Conservation (phyloP, 345 rosid species). For the Streptanthus diversifolius region DNA sequence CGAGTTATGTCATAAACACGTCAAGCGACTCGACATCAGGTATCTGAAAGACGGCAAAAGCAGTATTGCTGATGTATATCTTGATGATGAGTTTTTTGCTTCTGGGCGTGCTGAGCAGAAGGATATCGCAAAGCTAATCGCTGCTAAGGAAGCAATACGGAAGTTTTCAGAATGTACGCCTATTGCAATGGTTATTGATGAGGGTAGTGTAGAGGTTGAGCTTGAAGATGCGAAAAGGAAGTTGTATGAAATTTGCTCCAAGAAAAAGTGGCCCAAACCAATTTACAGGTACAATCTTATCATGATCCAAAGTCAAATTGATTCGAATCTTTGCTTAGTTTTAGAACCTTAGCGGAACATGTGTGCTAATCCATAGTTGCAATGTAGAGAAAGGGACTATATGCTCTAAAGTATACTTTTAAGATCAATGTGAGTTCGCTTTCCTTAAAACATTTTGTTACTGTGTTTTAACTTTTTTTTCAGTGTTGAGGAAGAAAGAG, state of each 20-base stretch:
- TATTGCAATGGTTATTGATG: conserved; percentile 4
- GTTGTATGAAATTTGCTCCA: conserved; percentile 52
- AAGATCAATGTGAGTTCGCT: background rate
- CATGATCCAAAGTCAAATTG: background rate
- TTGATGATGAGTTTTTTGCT: conserved; percentile 49
- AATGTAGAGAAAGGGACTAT: background rate
- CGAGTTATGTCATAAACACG: conserved; percentile 59
- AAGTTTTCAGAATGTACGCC: conserved; percentile 37
- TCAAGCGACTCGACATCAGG: conserved; percentile 49
- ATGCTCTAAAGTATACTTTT: background rate
- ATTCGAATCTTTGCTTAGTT: background rate
- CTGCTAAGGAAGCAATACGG: conserved; percentile 51
- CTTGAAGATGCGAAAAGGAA: conserved; percentile 58
- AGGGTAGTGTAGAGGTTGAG: conserved; percentile 33
- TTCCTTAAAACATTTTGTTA: background rate
- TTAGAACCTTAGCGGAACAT: background rate
- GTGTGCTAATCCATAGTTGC: background rate
- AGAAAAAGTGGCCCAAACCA: conserved; percentile 70
- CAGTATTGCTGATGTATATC: conserved; percentile 46
- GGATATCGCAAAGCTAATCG: conserved; percentile 67
- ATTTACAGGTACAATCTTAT: conserved; percentile 45
- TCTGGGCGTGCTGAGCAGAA: conserved; percentile 56
- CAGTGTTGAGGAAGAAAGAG: conserved; percentile 62
- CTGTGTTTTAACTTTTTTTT: conserved; percentile 11
- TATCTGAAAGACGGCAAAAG: conserved; percentile 31